phyloP scores from a whole-genome alignment of 495 filamentous ascomycete genomes.

The Choiromyces venosus region DNA sequence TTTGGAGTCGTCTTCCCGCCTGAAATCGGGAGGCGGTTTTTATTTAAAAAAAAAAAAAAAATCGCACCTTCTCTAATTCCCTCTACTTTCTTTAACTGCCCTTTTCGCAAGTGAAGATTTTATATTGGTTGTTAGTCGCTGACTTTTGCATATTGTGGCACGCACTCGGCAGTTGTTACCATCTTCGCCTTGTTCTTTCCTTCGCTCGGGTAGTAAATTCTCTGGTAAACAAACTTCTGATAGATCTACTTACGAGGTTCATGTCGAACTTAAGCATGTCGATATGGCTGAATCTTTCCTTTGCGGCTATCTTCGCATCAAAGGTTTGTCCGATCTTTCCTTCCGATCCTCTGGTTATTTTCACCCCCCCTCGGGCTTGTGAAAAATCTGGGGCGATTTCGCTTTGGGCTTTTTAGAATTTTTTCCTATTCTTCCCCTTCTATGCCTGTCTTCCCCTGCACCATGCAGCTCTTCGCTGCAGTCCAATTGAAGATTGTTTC shows the following conservation, averaged over 20 bases:
- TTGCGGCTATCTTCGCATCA: slow-evolving; percentile 91
- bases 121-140: slow-evolving; percentile 5
- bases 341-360: background rate
- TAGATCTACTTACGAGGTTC: slow-evolving; percentile 82
- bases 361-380: slow-evolving; percentile 1
- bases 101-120: background rate
- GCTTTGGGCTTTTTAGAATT: background rate
- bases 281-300: slow-evolving; percentile 92
- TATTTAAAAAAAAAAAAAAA: background rate
- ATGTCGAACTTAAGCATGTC: slow-evolving; percentile 95
- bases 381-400: background rate
- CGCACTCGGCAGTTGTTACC: slow-evolving; percentile 51
- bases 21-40: background rate
- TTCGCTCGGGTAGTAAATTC: slow-evolving; percentile 85
- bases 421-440: background rate
- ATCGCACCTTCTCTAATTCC: background rate
- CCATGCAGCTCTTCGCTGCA: background rate
- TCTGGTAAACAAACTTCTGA: slow-evolving; percentile 87
- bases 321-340: slow-evolving; percentile 57
- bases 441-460: background rate
- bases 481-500: slow-evolving; percentile 24
- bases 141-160: slow-evolving; percentile 5
- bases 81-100: background rate
- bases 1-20: background rate
- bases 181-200: slow-evolving; percentile 66